Evolutionary conservation across 495 filamentous ascomycete species (phyloP).

Genomic region (Hypoxylon lenormandii): DNA sequence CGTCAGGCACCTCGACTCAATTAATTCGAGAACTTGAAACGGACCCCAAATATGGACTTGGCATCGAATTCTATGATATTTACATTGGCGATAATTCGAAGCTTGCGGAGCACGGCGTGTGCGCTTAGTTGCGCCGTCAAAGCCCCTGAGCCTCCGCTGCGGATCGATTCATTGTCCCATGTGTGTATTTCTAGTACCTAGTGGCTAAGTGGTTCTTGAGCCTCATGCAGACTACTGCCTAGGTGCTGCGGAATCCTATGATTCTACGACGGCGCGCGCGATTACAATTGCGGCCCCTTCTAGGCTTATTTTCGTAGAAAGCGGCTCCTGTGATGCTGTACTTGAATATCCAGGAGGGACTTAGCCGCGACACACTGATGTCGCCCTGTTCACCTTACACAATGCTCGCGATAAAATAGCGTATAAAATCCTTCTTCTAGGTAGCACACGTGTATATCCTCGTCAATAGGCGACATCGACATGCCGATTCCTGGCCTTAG

Average conservation of each 20-base stretch:
- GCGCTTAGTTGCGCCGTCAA: neutral
- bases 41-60: conserved; percentile 20
- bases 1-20: conserved; percentile 11
- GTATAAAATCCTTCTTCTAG: neutral
- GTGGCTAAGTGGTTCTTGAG: conserved; percentile 24
- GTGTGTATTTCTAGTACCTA: neutral
- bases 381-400: too few species aligned
- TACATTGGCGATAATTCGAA: neutral
- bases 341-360: too few species aligned
- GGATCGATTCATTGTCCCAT: neutral
- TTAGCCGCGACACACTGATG: too few species aligned
- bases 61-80: too few species aligned
- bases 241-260: conserved; percentile 10
- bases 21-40: conserved; percentile 5
- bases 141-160: neutral
- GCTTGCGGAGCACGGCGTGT: neutral
- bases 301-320: neutral
- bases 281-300: conserved; percentile 8
- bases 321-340: neutral
- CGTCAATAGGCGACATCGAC: neutral
- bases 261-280: neutral
- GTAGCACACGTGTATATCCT: neutral
- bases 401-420: too few species aligned
- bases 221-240: conserved; percentile 16
- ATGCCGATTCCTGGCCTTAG: conserved; percentile 2